A percentile compares a stretch with the other conserved stretches of the same genome.
phyloP scores from a whole-genome alignment of 805 yeast species.

The Nakazawaea anatomiae region DNA sequence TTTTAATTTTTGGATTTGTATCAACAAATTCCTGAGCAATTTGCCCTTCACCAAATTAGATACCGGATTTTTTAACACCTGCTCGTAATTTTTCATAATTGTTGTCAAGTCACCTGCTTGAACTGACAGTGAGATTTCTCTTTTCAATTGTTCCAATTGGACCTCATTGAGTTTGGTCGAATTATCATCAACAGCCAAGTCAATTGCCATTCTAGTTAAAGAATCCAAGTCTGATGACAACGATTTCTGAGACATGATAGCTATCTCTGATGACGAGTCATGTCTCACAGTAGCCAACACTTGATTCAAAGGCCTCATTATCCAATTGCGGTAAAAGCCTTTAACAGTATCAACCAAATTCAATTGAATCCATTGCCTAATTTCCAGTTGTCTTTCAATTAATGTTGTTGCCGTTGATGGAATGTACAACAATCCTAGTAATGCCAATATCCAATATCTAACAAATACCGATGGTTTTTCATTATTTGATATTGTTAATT shows the following conservation, averaged over 20 bases:
- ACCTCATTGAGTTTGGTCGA: not conserved
- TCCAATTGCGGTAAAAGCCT: conserved; percentile 80
- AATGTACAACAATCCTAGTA: conserved; percentile 39
- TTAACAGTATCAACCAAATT: conserved; percentile 57
- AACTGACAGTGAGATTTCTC: conserved; percentile 41
- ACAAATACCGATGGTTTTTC: conserved; percentile 34
- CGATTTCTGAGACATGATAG: conserved; percentile 75
- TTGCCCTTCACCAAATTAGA: conserved; percentile 60
- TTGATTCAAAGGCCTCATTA: conserved; percentile 65
- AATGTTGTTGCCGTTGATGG: conserved; percentile 41
- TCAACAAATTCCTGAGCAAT: conserved; percentile 68
- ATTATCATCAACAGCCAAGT: conserved; percentile 35
- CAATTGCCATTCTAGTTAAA: conserved; percentile 82
- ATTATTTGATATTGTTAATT: conserved; percentile 7
- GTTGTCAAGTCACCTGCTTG: conserved; percentile 73
- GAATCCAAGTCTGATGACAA: conserved; percentile 73
- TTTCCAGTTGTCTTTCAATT: conserved; percentile 46
- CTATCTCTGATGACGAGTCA: conserved; percentile 67
- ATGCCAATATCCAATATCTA: conserved; percentile 55
- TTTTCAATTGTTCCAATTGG: conserved; percentile 18
- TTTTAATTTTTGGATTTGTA: conserved; percentile 93
- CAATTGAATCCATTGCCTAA: conserved; percentile 49
- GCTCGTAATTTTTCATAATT: conserved; percentile 76
- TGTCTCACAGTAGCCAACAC: conserved; percentile 78
- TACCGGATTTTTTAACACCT: conserved; percentile 66